phyloP scores from a whole-genome alignment of 371 early-diverging fungal species.

The Rhizoclosmatium hyalinum region DNA sequence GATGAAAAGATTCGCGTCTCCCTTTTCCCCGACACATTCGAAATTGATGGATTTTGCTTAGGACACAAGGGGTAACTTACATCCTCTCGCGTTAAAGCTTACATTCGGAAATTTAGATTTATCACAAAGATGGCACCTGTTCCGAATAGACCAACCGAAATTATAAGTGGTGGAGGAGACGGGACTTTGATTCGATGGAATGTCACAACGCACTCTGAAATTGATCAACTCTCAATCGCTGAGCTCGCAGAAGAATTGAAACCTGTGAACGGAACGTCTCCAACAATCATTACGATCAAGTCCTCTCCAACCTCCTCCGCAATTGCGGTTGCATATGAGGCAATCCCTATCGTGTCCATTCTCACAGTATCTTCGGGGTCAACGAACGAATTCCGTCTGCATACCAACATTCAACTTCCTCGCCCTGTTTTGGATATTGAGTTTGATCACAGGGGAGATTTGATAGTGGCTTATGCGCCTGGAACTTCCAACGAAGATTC shows the following conservation, averaged over 20 bases:
- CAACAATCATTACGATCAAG: conserved; percentile 24
- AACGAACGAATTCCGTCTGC: not conserved
- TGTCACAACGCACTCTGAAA: conserved; percentile 29
- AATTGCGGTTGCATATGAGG: conserved; percentile 23
- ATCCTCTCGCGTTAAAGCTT: not conserved
- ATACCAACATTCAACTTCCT: not conserved
- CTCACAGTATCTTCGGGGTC: not conserved
- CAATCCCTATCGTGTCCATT: conserved; percentile 21
- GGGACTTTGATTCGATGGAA: conserved; percentile 82
- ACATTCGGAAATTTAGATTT: conserved; percentile 53
- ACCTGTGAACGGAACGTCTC: not conserved
- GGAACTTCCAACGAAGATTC: not conserved
- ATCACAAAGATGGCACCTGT: conserved; percentile 63
- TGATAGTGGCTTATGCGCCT: conserved; percentile 12
- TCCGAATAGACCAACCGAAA: conserved; percentile 57
- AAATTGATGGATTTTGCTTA: conserved; percentile 86
- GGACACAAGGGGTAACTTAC: conserved; percentile 72
- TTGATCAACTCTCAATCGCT: conserved; percentile 27
- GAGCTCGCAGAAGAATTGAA: not conserved
- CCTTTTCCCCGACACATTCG: conserved; percentile 84
- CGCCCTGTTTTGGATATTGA: conserved; percentile 23
- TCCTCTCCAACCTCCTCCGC: conserved; percentile 2
- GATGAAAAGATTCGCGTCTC: conserved; percentile 96
- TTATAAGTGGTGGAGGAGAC: conserved; percentile 92
- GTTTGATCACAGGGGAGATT: conserved; percentile 16